Evolutionary conservation across 2,329 filamentous ascomycete species (phyloP).

Genomic region (Xylaria arbuscula): DNA sequence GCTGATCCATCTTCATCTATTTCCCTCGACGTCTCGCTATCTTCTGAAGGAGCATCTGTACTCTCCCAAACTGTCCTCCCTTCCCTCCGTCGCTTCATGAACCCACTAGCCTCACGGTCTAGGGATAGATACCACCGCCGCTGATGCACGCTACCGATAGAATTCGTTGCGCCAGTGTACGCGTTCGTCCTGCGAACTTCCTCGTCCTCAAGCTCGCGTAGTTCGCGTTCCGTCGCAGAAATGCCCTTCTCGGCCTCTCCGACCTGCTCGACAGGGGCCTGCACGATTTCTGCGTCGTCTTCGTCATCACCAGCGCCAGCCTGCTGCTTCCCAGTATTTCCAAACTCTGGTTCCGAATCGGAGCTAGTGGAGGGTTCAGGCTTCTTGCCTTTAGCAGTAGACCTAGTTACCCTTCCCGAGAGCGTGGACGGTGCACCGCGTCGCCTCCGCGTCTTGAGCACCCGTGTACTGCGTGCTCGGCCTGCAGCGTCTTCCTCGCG

Average conservation of each 20-base stretch:
- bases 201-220: conserved; percentile 62
- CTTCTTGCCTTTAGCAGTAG: conserved; percentile 27
- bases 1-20: conserved; percentile 5
- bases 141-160: conserved; percentile 74
- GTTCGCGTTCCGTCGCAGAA: conserved; percentile 55
- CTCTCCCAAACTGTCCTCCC: conserved; percentile 44
- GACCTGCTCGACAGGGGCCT: conserved; percentile 32
- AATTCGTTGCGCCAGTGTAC: conserved; percentile 73
- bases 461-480: conserved; percentile 46
- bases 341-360: conserved; percentile 27
- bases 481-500: conserved; percentile 54
- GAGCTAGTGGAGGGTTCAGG: conserved; percentile 35
- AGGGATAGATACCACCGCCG: conserved; percentile 74
- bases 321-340: neutral
- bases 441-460: conserved; percentile 44
- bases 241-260: conserved; percentile 39
- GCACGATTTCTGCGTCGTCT: conserved; percentile 40
- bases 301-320: conserved; percentile 3
- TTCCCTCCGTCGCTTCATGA: conserved; percentile 53
- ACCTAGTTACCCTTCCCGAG: conserved; percentile 26
- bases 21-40: conserved; percentile 9
- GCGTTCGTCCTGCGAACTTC: conserved; percentile 70
- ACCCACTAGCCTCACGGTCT: conserved; percentile 69
- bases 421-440: conserved; percentile 37
- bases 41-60: conserved; percentile 11